phyloP scores from a whole-genome alignment of 805 yeast genomes.

The Kazachstania taianensis region DNA sequence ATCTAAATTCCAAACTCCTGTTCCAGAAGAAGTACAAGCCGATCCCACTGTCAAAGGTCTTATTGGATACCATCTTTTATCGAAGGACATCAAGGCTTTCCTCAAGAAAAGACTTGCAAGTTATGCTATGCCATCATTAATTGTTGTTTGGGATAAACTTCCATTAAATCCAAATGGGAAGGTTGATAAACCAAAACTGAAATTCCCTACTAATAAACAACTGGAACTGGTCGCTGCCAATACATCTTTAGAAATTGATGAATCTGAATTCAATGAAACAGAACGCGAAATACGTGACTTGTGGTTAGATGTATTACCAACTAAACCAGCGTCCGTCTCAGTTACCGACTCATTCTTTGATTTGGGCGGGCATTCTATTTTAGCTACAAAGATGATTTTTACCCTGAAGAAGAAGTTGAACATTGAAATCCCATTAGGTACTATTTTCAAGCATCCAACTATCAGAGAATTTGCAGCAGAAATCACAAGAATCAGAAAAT shows the following conservation, averaged over 20 bases:
- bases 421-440: conserved; percentile 80
- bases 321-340: conserved; percentile 65
- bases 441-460: conserved; percentile 84
- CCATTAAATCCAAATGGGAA: conserved; percentile 98
- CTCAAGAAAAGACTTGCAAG: conserved; percentile 83
- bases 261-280: conserved; percentile 46
- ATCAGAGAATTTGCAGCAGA: conserved; percentile 67
- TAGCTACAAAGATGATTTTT: conserved; percentile 95
- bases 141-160: conserved; percentile 75
- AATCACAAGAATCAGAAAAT: conserved; percentile 46
- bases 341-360: conserved; percentile 89
- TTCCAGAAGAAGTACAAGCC: conserved; percentile 31
- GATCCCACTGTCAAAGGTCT: conserved; percentile 73
- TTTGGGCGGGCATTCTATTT: conserved; percentile 93
- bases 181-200: conserved; percentile 93
- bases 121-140: conserved; percentile 86
- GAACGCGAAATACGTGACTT: conserved; percentile 67
- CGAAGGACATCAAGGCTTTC: conserved; percentile 71
- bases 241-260: conserved; percentile 33
- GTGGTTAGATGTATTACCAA: conserved; percentile 82
- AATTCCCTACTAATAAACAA: conserved; percentile 88
- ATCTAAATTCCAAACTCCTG: conserved; percentile 34
- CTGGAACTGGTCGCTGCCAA: conserved; percentile 62
- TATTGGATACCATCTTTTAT: conserved; percentile 62
- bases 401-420: conserved; percentile 69